Conservation (phyloP, 768 basidiomycete genomes). For the Rhodosporidiobolus sp. region DNA sequence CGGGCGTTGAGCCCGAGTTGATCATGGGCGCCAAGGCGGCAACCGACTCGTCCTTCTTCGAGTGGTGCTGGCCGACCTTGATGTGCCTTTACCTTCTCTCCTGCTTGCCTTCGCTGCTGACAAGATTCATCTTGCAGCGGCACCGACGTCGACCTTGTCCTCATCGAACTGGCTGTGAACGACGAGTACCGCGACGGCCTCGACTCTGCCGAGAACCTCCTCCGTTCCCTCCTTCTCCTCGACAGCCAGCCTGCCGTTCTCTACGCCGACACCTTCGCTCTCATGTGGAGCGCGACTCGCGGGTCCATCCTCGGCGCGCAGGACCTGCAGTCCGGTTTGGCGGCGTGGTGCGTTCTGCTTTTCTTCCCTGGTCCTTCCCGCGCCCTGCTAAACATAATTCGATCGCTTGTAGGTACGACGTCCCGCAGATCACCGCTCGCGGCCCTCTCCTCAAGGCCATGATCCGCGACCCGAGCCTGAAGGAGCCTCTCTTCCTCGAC, state of each 20-base stretch:
- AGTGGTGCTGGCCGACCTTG: constrained; percentile 7
- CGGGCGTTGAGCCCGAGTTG: background rate
- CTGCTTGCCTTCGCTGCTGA: background rate
- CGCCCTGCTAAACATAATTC: background rate
- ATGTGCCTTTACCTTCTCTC: background rate
- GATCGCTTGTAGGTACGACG: constrained; percentile 1
- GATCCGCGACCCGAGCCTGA: background rate
- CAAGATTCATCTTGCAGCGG: background rate
- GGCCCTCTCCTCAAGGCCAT: constrained; percentile 2
- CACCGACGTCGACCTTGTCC: constrained; percentile 7
- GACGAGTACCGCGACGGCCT: background rate
- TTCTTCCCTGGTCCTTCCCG: background rate
- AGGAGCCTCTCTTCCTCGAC: background rate
- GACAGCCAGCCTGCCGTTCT: background rate
- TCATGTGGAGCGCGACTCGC: background rate
- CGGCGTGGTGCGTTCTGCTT: background rate
- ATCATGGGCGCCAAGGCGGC: constrained; percentile 9
- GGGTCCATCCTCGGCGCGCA: background rate
- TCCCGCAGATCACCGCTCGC: constrained; percentile 4
- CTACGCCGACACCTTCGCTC: background rate
- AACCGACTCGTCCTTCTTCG: constrained; percentile 7
- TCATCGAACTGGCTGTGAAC: constrained; percentile 19
- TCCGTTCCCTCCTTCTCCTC: constrained; percentile 1
- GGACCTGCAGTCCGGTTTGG: background rate
- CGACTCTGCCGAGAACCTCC: background rate